phyloP scores from a whole-genome alignment of 1,284 basidiomycete species.

The Melanopsichium pennsylvanicum region DNA sequence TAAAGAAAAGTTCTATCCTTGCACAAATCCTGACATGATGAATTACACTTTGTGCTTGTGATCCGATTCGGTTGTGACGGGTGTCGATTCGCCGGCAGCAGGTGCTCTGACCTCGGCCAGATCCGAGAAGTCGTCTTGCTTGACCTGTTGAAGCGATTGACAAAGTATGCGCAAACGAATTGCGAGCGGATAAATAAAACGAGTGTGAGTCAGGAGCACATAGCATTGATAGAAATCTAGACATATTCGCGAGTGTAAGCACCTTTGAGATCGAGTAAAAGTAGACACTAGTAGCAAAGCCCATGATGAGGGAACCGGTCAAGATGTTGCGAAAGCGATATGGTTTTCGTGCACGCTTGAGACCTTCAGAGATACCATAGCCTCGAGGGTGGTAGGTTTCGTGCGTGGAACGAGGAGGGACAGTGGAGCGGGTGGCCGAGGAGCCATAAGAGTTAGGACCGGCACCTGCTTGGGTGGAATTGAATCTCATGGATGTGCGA shows the following conservation, averaged over 20 bases:
- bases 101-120: slow-evolving; percentile 48
- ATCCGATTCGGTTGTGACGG: slow-evolving; percentile 37
- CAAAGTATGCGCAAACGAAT: too few relatives aligned
- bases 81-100: slow-evolving; percentile 11
- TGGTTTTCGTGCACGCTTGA: slow-evolving; percentile 84
- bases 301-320: slow-evolving; percentile 77
- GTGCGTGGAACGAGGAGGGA: slow-evolving; percentile 47
- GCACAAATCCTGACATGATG: too few relatives aligned
- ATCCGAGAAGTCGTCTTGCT: slow-evolving; percentile 60
- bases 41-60: slow-evolving; percentile 39
- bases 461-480: slow-evolving; percentile 27
- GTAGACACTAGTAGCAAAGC: slow-evolving; percentile 85
- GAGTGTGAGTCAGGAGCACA: too few relatives aligned
- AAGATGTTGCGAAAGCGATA: slow-evolving; percentile 81
- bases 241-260: too few relatives aligned
- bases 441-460: slow-evolving; percentile 11
- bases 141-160: slow-evolving; percentile 32
- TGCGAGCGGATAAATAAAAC: too few relatives aligned
- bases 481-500: slow-evolving; percentile 11
- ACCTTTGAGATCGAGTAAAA: slow-evolving; percentile 79
- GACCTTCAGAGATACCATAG: slow-evolving; percentile 64
- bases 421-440: slow-evolving; percentile 39
- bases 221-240: too few relatives aligned
- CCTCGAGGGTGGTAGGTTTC: slow-evolving; percentile 52
- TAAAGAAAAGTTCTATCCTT: too few relatives aligned